These are phyloP conservation scores for Endogone sp. DNA, from an alignment of 192 early-diverging fungal species.

Conservation along the genomic window DNA sequence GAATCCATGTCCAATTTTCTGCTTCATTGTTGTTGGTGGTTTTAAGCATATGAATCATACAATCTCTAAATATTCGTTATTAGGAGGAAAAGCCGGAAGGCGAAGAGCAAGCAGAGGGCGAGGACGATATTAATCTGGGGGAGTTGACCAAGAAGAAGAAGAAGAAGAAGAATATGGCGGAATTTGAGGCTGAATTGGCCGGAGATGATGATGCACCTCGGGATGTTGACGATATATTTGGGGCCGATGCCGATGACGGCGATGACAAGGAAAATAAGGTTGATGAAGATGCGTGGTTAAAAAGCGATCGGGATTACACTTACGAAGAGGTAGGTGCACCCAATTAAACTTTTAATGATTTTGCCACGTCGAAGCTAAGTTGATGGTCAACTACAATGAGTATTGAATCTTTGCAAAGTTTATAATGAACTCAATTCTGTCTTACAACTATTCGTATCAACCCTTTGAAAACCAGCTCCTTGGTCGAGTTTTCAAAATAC, in stretches of 20 bases:
- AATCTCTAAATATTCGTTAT: too few relatives aligned
- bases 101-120: conserved; percentile 34
- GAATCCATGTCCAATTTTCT: too few relatives aligned
- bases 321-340: conserved; percentile 72
- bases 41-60: neutral
- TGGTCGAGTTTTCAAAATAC: conserved; percentile 83
- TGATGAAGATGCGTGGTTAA: conserved; percentile 79
- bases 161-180: conserved; percentile 77
- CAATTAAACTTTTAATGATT: neutral
- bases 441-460: neutral
- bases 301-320: conserved; percentile 88
- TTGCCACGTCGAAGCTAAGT: neutral
- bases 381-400: conserved; percentile 8
- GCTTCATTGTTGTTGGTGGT: conserved; percentile 6
- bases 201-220: conserved; percentile 30
- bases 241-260: conserved; percentile 39
- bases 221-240: conserved; percentile 51
- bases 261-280: conserved; percentile 18
- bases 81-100: conserved; percentile 40
- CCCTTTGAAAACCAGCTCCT: conserved; percentile 56
- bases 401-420: too few relatives aligned
- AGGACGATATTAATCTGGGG: conserved; percentile 57
- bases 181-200: conserved; percentile 77
- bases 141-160: conserved; percentile 78
- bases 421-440: too few relatives aligned